These are phyloP conservation scores for Trichoderma sp. DNA, from an alignment of 2,329 filamentous ascomycete species.

Conservation along the genomic window DNA sequence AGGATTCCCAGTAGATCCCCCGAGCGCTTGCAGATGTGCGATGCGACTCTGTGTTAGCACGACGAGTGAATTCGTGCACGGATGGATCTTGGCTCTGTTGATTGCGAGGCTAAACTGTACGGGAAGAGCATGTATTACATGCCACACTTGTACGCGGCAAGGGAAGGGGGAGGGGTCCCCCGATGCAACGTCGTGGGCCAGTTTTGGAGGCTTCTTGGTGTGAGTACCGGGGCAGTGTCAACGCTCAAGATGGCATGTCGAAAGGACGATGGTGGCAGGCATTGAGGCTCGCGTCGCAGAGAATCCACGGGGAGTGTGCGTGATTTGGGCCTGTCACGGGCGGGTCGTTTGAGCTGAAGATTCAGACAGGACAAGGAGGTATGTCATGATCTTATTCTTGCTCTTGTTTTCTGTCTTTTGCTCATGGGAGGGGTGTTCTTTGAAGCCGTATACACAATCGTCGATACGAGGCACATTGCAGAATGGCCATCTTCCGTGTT, in stretches of 20 bases:
- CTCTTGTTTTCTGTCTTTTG: neutral
- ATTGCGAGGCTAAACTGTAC: neutral
- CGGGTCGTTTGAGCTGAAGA: slow-evolving; percentile 4
- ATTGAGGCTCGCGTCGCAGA: neutral
- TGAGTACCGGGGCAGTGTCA: neutral
- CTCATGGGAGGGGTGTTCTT: neutral
- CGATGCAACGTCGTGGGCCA: slow-evolving; percentile 6
- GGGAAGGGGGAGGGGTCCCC: neutral
- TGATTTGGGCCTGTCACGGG: neutral
- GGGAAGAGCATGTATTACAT: neutral
- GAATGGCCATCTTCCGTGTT: neutral
- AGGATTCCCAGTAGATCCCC: slow-evolving; percentile 9
- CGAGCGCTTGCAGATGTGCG: slow-evolving; percentile 11
- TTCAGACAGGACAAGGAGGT: neutral
- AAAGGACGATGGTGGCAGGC: neutral
- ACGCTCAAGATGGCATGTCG: slow-evolving; percentile 9
- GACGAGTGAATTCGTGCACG: neutral
- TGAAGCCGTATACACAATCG: neutral
- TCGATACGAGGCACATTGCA: neutral
- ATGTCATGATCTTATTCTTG: neutral
- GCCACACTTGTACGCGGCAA: neutral
- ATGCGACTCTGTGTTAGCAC: neutral
- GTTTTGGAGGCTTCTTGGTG: neutral
- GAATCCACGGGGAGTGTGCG: slow-evolving; percentile 1
- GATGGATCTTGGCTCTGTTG: neutral